Evolutionary conservation across 2,329 filamentous ascomycete species (phyloP).

Genomic region (Penicillium sp.): DNA sequence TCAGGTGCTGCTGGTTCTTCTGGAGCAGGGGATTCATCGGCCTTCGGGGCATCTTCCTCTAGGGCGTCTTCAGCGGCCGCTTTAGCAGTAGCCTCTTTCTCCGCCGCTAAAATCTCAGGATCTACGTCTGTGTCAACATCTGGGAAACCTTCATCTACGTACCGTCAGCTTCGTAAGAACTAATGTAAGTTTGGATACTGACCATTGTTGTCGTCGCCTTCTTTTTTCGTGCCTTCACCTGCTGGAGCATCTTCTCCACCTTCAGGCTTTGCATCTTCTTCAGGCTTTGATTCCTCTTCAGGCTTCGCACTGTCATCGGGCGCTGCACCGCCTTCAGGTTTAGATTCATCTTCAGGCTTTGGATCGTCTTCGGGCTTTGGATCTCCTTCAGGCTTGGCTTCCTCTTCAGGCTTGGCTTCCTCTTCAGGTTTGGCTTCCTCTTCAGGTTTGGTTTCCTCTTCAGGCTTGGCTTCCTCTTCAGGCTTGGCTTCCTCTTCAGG

Average conservation of each 20-base stretch:
- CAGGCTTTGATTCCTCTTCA: slow-evolving; percentile 14
- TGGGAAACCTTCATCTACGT: slow-evolving; percentile 36
- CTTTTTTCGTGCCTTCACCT: neutral
- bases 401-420: neutral
- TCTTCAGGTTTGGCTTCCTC: neutral
- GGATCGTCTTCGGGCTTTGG: neutral
- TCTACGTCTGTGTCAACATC: slow-evolving; percentile 32
- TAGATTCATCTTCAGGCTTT: neutral
- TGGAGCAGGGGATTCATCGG: neutral
- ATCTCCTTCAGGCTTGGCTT: neutral
- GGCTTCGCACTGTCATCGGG: neutral
- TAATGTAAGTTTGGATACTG: neutral
- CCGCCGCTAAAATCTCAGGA: slow-evolving; percentile 32
- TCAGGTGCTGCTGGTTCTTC: neutral
- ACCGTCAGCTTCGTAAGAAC: slow-evolving; percentile 1
- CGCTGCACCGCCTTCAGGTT: neutral
- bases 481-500: slow-evolving; percentile 11
- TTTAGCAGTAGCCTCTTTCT: slow-evolving; percentile 34
- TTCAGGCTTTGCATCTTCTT: slow-evolving; percentile 11
- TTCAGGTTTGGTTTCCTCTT: slow-evolving; percentile 1
- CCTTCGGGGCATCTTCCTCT: slow-evolving; percentile 13
- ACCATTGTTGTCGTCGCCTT: slow-evolving; percentile 26
- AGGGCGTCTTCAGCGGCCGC: slow-evolving; percentile 34
- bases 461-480: neutral
- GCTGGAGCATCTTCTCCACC: slow-evolving; percentile 9